Conservation (phyloP, 768 basidiomycete genomes). For the Podaxis rugospora region DNA sequence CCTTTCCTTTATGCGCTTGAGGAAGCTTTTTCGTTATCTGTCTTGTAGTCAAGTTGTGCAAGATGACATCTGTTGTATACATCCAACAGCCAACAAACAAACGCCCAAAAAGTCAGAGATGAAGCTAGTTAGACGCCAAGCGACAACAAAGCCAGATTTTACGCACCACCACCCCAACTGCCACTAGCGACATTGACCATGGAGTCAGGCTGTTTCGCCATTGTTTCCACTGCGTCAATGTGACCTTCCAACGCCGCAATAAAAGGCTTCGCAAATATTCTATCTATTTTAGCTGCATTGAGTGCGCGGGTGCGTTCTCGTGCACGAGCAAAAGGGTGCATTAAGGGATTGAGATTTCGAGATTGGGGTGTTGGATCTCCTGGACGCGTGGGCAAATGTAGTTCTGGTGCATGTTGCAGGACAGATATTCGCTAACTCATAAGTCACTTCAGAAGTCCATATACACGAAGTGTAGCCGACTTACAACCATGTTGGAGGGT, state of each 20-base stretch:
- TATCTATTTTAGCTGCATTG: slow-evolving; percentile 94
- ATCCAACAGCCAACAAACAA: background rate
- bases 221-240: slow-evolving; percentile 87
- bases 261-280: slow-evolving; percentile 98
- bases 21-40: slow-evolving; percentile 52
- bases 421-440: slow-evolving; percentile 73
- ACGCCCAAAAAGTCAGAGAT: background rate
- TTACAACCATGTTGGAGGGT: slow-evolving; percentile 20
- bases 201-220: slow-evolving; percentile 68
- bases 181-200: slow-evolving; percentile 83
- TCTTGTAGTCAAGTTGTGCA: slow-evolving; percentile 73
- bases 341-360: slow-evolving; percentile 90
- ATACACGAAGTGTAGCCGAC: background rate
- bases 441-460: background rate
- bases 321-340: slow-evolving; percentile 92
- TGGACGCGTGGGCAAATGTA: slow-evolving; percentile 66
- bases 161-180: slow-evolving; percentile 92
- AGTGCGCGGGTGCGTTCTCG: slow-evolving; percentile 91
- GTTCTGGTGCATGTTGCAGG: slow-evolving; percentile 75
- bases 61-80: slow-evolving; percentile 63
- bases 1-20: slow-evolving; percentile 79
- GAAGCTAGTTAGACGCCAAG: background rate
- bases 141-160: background rate
- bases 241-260: slow-evolving; percentile 89
- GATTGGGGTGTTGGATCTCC: slow-evolving; percentile 87